Conservation (phyloP, 192 early-diverging fungal species). For the Backusella parvicylindrica region DNA sequence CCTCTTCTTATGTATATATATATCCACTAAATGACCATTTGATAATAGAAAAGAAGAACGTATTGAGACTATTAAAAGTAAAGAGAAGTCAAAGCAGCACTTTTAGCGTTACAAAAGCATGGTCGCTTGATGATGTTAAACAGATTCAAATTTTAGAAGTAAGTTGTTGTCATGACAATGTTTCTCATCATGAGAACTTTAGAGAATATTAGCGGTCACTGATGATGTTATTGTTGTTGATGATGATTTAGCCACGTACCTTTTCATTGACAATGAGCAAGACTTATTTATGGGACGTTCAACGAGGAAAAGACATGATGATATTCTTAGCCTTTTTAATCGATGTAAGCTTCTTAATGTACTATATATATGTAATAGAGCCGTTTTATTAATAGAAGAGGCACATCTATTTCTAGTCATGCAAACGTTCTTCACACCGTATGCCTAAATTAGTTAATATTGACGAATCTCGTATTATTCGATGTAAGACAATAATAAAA, state of each 20-base stretch:
- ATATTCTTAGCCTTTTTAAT: slow-evolving; percentile 42
- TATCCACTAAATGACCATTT: background rate
- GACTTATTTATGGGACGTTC: slow-evolving; percentile 50
- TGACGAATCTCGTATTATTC: slow-evolving; percentile 39
- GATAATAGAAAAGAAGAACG: slow-evolving; percentile 39
- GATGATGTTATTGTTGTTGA: background rate
- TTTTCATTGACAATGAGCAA: slow-evolving; percentile 51
- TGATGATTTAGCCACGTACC: slow-evolving; percentile 33
- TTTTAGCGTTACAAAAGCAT: slow-evolving; percentile 53
- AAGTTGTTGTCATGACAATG: slow-evolving; percentile 7
- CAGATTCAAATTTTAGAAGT: slow-evolving; percentile 50
- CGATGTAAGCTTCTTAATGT: slow-evolving; percentile 18
- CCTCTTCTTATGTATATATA: too few relatives aligned
- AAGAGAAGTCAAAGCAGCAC: slow-evolving; percentile 46
- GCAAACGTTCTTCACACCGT: slow-evolving; percentile 36
- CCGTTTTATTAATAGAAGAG: background rate
- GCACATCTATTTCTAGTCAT: slow-evolving; percentile 23
- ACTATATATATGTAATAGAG: too few relatives aligned
- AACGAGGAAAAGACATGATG: slow-evolving; percentile 42
- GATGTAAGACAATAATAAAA: slow-evolving; percentile 13
- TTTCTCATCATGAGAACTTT: background rate
- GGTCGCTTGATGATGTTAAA: slow-evolving; percentile 52
- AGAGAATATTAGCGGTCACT: too few relatives aligned
- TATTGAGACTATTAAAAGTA: slow-evolving; percentile 46
- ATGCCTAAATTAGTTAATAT: slow-evolving; percentile 48